Evolutionary conservation across 2,329 filamentous ascomycete species (phyloP).

Genomic region (Fusarium newnesense): DNA sequence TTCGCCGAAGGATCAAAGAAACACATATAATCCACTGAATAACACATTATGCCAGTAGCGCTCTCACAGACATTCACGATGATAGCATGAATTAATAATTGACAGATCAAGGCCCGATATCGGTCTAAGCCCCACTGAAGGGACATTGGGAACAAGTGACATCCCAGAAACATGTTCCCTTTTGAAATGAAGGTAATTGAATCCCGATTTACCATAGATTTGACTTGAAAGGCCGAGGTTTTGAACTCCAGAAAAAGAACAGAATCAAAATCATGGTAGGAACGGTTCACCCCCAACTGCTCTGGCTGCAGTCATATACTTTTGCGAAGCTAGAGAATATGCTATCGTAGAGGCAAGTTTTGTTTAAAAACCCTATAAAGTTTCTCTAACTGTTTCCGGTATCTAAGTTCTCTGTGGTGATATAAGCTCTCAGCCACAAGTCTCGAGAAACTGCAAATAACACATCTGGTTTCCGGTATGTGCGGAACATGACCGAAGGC

Average conservation of each 20-base stretch:
- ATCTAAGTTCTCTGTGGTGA: no score
- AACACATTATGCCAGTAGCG: accelerated
- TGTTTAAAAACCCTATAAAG: neutral
- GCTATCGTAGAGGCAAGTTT: neutral
- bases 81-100: neutral
- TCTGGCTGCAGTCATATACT: neutral
- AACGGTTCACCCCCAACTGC: neutral
- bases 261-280: neutral
- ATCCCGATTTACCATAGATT: accelerated
- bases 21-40: neutral
- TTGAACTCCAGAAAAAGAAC: accelerated
- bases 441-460: no score
- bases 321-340: neutral
- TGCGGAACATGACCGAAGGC: neutral
- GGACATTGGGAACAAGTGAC: neutral
- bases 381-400: no score
- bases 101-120: no score
- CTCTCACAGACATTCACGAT: accelerated
- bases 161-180: accelerated
- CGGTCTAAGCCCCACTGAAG: accelerated
- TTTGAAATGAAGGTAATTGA: neutral
- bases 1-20: neutral
- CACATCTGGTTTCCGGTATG: no score
- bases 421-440: no score
- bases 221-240: accelerated